Evolutionary conservation across 2,329 filamentous ascomycete species (phyloP), one percentile per base, ranked within the genome.

Genomic region (Fusarium nelsonii): DNA sequence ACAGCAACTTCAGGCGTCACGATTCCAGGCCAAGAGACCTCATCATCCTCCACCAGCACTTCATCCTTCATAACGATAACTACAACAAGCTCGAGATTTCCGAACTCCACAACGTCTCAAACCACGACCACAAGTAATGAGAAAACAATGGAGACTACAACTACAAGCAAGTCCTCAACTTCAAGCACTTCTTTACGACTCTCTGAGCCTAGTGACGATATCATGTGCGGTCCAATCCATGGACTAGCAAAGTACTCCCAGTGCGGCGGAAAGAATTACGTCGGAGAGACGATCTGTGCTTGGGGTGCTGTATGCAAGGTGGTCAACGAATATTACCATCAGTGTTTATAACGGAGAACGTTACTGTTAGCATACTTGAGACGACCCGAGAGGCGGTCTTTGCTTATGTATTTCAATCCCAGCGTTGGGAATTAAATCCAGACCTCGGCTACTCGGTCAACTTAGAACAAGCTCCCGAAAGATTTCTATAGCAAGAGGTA

Each of bases 161-260:
- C 57, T 9, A 46, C 65, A 14, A 55, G 44, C 4, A 48, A 15
- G 2, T 36, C 44, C 1, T 45, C 59, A 2, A 57, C 61, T 1
- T 55, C 61, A 2, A 65, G 46, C 11, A 64, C 41, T 3, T 61
- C 55, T 3, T 41, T 36, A 7, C 28, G 45, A 1, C 15, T 37
- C 0, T 41, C 36, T 1, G 49, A 65, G 7, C 53, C 68, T 0
- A 66, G 63, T 3, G 62, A 58, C 4, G 71, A 69, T 10, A 70
- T 73, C 1, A 39, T 70, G 4, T 73, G 71, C 1, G 69, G 66
- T 16, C 71, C 71, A 4, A 48, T 4, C 37, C 51, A 18, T 2
- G 71, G 71, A 23, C 36, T 73, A 7, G 56, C 69, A 2, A 73
- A 73, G 12, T 73, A 73, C 9, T 67, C 66, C 14, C 71, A 73